These are phyloP conservation scores for Persicaria maculosa DNA, from an alignment of 148 eudicot species.

Conservation along the genomic window DNA sequence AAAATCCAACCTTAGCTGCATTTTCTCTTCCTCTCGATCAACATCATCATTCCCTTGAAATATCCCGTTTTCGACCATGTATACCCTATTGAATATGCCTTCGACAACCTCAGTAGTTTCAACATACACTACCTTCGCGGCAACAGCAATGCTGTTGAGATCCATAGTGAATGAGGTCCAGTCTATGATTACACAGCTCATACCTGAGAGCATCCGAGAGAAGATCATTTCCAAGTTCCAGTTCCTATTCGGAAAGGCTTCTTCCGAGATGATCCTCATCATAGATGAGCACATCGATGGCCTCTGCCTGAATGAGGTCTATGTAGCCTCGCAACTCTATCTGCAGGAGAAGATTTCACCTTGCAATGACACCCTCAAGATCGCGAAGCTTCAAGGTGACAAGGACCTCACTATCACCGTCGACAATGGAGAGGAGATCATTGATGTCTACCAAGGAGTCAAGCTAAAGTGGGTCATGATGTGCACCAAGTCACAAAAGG, in stretches of 20 bases:
- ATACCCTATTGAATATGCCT: background rate
- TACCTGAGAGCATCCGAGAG: background rate
- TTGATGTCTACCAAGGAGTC: background rate
- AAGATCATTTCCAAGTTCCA: background rate
- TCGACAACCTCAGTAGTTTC: constrained; percentile 2
- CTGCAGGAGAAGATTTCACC: background rate
- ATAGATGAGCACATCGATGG: background rate
- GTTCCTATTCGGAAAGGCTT: too few species aligned
- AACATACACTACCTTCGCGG: background rate
- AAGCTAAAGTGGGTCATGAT: background rate
- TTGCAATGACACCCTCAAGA: background rate
- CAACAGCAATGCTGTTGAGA: background rate
- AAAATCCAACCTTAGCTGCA: too few species aligned
- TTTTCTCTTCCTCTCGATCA: too few species aligned
- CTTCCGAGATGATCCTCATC: background rate
- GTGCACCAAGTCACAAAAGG: background rate
- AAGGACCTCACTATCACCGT: background rate
- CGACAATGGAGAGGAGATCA: constrained; percentile 7
- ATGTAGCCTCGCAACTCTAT: background rate
- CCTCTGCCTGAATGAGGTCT: background rate
- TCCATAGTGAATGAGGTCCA: background rate
- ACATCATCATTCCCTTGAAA: too few species aligned
- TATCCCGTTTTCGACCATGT: background rate
- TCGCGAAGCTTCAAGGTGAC: background rate
- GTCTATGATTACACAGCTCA: background rate